A percentile compares a stretch with the other conserved stretches of the same genome.
Conservation (phyloP, 139 green algal genomes). For the Tetradesmus lagerheimii region DNA sequence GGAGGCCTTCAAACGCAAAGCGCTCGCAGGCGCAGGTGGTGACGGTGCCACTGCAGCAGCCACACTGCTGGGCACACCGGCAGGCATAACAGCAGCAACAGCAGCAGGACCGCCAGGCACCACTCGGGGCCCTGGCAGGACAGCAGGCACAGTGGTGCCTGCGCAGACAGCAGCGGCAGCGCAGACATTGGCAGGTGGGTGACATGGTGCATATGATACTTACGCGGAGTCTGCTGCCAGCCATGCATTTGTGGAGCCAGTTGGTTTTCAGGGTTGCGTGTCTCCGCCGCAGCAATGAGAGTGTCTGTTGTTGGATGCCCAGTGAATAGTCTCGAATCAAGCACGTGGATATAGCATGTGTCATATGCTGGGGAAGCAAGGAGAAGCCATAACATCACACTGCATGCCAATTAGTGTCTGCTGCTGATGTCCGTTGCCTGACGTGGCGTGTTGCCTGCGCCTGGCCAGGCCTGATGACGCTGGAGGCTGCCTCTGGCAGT, state of each 20-base stretch:
- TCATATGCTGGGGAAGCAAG: too few species aligned
- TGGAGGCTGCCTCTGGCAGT: conserved; percentile 64
- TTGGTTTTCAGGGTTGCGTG: too few species aligned
- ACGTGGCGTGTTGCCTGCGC: not conserved
- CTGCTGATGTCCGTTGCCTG: not conserved
- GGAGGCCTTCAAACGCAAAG: conserved; percentile 73
- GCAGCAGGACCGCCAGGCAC: conserved; percentile 37
- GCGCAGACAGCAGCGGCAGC: conserved; percentile 46
- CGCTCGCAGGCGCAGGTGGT: conserved; percentile 58
- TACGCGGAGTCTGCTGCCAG: too few species aligned
- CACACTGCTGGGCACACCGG: conserved; percentile 44
- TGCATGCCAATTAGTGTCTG: too few species aligned
- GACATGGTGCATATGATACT: not conserved
- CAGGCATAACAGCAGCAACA: conserved; percentile 21
- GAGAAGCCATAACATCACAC: too few species aligned
- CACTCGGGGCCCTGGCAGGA: conserved; percentile 43
- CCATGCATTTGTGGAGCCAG: too few species aligned
- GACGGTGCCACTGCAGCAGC: conserved; percentile 28
- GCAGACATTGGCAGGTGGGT: conserved; percentile 71
- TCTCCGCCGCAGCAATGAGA: too few species aligned
- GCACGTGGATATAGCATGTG: too few species aligned
- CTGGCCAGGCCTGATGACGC: conserved; percentile 83
- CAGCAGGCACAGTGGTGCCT: conserved; percentile 46
- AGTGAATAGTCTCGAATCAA: too few species aligned
- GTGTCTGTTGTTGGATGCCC: too few species aligned